Conservation (phyloP, 2,329 filamentous ascomycete species). For the Neoscytalidium dimidiatum region DNA sequence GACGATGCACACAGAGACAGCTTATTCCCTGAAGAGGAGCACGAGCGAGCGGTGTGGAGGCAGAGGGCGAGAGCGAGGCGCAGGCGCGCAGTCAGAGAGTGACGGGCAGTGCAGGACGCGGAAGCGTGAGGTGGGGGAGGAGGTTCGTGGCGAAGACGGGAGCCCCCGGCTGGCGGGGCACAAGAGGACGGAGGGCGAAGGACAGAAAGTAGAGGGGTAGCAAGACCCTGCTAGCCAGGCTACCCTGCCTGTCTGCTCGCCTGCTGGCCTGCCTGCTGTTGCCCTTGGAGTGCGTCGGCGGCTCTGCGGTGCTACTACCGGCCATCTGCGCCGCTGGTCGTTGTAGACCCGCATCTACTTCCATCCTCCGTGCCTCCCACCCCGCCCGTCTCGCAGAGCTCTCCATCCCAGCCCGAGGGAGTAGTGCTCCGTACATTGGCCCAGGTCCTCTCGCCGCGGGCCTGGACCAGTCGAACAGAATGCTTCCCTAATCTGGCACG, state of each 20-base stretch:
- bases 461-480: too few species aligned
- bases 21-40: background rate
- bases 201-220: too few species aligned
- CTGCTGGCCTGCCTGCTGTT: too few species aligned
- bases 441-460: too few species aligned
- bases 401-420: too few species aligned
- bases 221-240: too few species aligned
- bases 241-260: too few species aligned
- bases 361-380: background rate
- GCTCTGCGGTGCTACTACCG: conserved; percentile 1
- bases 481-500: too few species aligned
- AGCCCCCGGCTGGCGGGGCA: background rate
- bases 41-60: background rate
- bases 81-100: background rate
- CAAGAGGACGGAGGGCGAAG: background rate
- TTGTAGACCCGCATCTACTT: background rate
- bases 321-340: background rate
- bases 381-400: background rate
- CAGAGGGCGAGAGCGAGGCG: background rate
- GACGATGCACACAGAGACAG: background rate
- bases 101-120: background rate
- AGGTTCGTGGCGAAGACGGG: background rate
- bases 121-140: background rate
- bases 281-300: too few species aligned
- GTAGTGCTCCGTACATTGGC: too few species aligned